Conservation (phyloP, 257 asterid genomes). For the Lycium ferocissimum region DNA sequence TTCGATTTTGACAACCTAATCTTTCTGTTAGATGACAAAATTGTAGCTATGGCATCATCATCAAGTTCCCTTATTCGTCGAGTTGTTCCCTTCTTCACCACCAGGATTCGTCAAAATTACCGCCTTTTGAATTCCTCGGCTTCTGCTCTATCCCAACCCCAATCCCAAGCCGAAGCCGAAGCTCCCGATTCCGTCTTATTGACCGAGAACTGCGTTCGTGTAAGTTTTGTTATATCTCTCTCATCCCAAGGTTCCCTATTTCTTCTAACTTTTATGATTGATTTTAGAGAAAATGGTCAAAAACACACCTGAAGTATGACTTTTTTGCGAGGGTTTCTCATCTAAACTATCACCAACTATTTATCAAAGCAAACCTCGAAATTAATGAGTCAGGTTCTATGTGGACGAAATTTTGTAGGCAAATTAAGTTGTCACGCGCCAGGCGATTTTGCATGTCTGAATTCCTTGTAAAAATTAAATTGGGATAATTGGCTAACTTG, state of each 20-base stretch:
- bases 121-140: slow-evolving; percentile 52
- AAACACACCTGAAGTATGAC: too few relatives aligned
- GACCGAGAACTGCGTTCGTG: slow-evolving; percentile 82
- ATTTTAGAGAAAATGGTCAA: not conserved
- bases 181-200: slow-evolving; percentile 46
- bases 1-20: not conserved
- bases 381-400: too few relatives aligned
- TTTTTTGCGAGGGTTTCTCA: too few relatives aligned
- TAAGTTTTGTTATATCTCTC: slow-evolving; percentile 30
- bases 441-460: not conserved
- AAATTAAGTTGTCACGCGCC: too few relatives aligned
- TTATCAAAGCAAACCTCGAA: too few relatives aligned
- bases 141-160: slow-evolving; percentile 44
- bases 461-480: not conserved
- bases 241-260: not conserved
- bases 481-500: not conserved
- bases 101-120: slow-evolving; percentile 70
- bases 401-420: too few relatives aligned
- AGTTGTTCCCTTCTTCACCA: slow-evolving; percentile 56
- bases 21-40: not conserved
- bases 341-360: too few relatives aligned
- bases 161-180: slow-evolving; percentile 39
- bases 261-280: not conserved
- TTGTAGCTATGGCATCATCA: slow-evolving; percentile 46
- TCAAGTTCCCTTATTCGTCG: slow-evolving; percentile 61